Percentiles rank a stretch among this genome's conserved stretches.
These are phyloP conservation scores for Ganoderma lingzhi DNA, from an alignment of 1,284 basidiomycete genomes.

Conservation along the genomic window DNA sequence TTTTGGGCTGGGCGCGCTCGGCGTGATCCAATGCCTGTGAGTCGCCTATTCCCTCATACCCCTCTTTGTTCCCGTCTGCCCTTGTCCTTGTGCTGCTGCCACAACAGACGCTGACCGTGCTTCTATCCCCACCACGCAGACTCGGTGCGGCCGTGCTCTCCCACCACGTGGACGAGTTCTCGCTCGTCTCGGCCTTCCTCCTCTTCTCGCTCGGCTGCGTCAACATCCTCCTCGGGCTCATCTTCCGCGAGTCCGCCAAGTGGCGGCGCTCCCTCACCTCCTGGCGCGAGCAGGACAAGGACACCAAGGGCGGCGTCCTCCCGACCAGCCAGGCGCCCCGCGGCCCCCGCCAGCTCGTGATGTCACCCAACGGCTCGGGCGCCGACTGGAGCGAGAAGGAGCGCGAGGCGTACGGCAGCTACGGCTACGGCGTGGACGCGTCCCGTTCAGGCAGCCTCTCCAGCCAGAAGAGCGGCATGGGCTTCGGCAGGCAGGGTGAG, in stretches of 20 bases:
- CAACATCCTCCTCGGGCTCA: slow-evolving; percentile 82
- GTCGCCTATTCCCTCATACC: background rate
- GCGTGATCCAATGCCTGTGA: slow-evolving; percentile 79
- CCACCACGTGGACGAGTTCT: slow-evolving; percentile 86
- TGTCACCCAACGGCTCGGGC: slow-evolving; percentile 35
- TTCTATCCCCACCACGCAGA: slow-evolving; percentile 28
- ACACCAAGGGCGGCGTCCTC: slow-evolving; percentile 46
- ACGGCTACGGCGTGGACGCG: slow-evolving; percentile 54
- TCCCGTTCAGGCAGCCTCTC: slow-evolving; percentile 39
- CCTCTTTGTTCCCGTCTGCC: background rate
- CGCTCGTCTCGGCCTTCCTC: slow-evolving; percentile 86
- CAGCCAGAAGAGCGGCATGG: slow-evolving; percentile 58
- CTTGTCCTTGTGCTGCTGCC: background rate
- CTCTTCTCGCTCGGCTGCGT: slow-evolving; percentile 86
- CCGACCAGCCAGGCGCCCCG: slow-evolving; percentile 56
- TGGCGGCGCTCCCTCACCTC: slow-evolving; percentile 68
- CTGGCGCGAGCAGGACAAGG: slow-evolving; percentile 68
- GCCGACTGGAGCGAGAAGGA: slow-evolving; percentile 28
- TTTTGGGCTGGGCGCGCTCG: slow-evolving; percentile 87
- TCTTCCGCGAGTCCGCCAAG: slow-evolving; percentile 73
- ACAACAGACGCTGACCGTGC: background rate
- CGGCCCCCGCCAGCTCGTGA: slow-evolving; percentile 50
- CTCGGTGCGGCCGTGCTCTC: slow-evolving; percentile 87
- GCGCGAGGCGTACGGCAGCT: slow-evolving; percentile 38
- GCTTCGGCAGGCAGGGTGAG: slow-evolving; percentile 81